Evolutionary conservation across 352 stramenopile genomes (phyloP).

Genomic region (Phytopythium ostracodes): DNA sequence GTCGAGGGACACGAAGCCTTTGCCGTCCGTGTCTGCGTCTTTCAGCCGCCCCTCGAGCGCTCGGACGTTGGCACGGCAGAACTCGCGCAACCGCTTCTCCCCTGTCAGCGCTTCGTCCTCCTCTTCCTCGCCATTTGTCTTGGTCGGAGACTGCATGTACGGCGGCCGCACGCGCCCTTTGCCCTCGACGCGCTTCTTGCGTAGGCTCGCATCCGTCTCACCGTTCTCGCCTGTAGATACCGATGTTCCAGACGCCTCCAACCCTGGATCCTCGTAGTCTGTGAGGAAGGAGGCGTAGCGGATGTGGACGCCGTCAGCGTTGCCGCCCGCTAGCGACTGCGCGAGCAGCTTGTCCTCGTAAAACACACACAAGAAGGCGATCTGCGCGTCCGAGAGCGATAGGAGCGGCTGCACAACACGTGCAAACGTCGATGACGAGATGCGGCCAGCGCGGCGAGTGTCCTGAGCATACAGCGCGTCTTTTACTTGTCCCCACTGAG

Average conservation of each 20-base stretch:
- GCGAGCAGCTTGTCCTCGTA: slow-evolving; percentile 70
- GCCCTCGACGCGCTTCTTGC: slow-evolving; percentile 10
- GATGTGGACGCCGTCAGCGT: slow-evolving; percentile 46
- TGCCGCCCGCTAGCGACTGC: slow-evolving; percentile 9
- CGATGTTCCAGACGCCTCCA: slow-evolving; percentile 22
- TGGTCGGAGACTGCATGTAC: slow-evolving; percentile 1
- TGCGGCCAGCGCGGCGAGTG: slow-evolving; percentile 40
- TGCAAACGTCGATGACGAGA: slow-evolving; percentile 42
- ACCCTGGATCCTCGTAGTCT: slow-evolving; percentile 63
- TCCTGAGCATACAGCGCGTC: slow-evolving; percentile 50
- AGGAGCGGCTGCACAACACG: slow-evolving; percentile 39
- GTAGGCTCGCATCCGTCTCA: not conserved
- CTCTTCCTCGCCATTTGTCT: not conserved
- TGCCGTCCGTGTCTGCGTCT: slow-evolving; percentile 36
- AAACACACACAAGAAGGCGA: slow-evolving; percentile 69
- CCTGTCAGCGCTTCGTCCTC: slow-evolving; percentile 14
- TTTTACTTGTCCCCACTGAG: slow-evolving; percentile 46
- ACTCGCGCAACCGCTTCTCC: slow-evolving; percentile 35
- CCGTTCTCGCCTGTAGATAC: not conserved
- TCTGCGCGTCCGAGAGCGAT: slow-evolving; percentile 55
- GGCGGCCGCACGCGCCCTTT: slow-evolving; percentile 19
- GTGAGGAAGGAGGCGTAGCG: slow-evolving; percentile 69
- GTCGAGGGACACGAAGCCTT: slow-evolving; percentile 46
- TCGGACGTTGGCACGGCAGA: slow-evolving; percentile 37
- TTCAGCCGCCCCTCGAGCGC: slow-evolving; percentile 37